Evolutionary conservation across 148 eudicot genomes (phyloP).

Genomic region (Chenopodium album): DNA sequence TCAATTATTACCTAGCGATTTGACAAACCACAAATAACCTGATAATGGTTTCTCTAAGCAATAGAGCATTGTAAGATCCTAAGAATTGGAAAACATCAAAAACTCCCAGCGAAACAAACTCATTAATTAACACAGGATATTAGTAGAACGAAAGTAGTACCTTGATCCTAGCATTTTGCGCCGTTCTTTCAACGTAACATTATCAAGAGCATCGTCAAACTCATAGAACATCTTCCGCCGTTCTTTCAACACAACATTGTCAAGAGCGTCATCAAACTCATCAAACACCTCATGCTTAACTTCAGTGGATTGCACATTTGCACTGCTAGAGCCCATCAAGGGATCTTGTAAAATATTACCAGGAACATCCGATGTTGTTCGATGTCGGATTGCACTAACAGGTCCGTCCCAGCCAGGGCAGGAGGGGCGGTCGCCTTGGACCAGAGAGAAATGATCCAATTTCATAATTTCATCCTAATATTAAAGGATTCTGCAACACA

Average conservation of each 20-base stretch:
- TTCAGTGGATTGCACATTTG: conserved; percentile 21
- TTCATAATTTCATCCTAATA: no score
- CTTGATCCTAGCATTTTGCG: conserved; percentile 59
- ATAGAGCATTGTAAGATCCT: not conserved
- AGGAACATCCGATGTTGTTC: conserved; percentile 24
- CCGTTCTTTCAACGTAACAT: conserved; percentile 52
- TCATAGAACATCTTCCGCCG: conserved; percentile 43
- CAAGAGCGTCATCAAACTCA: conserved; percentile 52
- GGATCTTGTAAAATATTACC: conserved; percentile 20
- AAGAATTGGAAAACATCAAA: not conserved
- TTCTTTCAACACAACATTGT: conserved; percentile 51
- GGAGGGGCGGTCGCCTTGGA: no score
- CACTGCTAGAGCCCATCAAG: conserved; percentile 19
- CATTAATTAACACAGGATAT: not conserved
- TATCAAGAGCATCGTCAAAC: conserved; percentile 56
- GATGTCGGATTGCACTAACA: conserved; percentile 12
- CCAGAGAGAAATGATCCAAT: no score
- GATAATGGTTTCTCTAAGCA: not conserved
- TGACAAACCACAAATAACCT: not conserved
- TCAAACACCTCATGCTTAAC: conserved; percentile 33
- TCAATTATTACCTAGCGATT: not conserved
- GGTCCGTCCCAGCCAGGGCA: not conserved
- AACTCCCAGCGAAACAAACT: not conserved
- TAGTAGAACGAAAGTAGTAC: conserved; percentile 30
- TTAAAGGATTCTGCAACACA: no score